Base-by-base conservation (phyloP, 2,329 filamentous ascomycete species). In the Pyrenophora tritici-repentis region DNA sequence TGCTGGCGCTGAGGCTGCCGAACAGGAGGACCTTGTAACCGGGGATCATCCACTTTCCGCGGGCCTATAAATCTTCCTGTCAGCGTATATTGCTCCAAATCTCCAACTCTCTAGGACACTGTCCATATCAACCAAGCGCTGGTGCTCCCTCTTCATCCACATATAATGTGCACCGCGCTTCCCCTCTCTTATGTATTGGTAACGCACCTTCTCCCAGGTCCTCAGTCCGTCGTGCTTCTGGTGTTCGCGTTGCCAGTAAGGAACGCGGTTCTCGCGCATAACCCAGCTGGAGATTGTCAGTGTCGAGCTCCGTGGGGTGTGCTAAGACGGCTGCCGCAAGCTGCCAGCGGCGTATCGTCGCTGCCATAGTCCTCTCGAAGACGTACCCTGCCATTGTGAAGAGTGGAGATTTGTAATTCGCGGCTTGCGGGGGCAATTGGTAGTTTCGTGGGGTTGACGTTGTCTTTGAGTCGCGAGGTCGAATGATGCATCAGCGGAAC, bases 201-300 rank as follows among this genome's bases (percentile, higher is more conserved):
- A 24, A 81, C 87, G 74, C 82, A 92, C 89, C 77, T 91, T 91
- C 76, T 83, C 80, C 89, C 89, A 92, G 73, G 90, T 76, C 68
- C 89, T 85, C 63, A 85, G 76, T 68, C 83, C 84, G 76, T 88
- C 88, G 65, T 89, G 86, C 61, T 82, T 79, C 79, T 91, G 89
- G 81, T 90, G 91, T 65, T 84, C 77, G 70, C 83, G 81, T 82
- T 93, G 89, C 79, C 88, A 82, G 72, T 88, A 68, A 50, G 88
- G 87, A 68, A 92, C 89, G 70, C 82, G 83, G 84, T 93, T 93
- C 74, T 83, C 82, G 75, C 86, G 86, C 83, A 89, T 80, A 79
- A 91, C 62, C 63, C 65, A 73, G 65, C 70, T 73, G 58, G 42
- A 45, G 39, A 20, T 29, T 70, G 66, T 73, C 57, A 73, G 70